phyloP scores from a whole-genome alignment of 2,329 filamentous ascomycete species.

The Colletotrichum cordylinicola region DNA sequence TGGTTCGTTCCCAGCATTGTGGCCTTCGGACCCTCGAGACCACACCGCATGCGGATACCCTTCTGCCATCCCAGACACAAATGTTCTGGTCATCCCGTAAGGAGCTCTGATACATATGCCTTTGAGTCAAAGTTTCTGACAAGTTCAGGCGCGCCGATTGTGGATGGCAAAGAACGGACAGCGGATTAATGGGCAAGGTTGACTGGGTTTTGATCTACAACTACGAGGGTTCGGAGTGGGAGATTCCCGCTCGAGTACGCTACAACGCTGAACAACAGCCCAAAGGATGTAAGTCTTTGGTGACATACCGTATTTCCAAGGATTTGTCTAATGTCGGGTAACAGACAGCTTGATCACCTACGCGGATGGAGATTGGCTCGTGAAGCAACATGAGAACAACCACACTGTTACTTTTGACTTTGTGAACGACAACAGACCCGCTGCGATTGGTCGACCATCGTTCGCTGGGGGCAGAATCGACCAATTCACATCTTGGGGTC shows the following conservation, averaged over 20 bases:
- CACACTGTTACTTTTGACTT: background rate
- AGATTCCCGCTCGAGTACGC: background rate
- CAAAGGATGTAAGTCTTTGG: background rate
- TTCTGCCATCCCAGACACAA: background rate
- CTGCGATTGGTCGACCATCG: background rate
- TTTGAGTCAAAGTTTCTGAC: background rate
- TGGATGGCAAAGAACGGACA: slow-evolving; percentile 9
- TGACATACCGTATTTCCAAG: background rate
- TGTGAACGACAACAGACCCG: background rate
- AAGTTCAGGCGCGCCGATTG: background rate
- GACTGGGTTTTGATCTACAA: slow-evolving; percentile 8
- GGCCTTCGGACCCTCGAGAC: background rate
- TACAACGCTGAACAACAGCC: background rate
- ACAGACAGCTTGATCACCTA: background rate
- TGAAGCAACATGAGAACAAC: background rate
- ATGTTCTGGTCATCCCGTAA: background rate
- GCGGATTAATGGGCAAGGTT: background rate
- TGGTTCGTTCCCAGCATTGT: background rate
- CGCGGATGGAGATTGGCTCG: slow-evolving; percentile 1
- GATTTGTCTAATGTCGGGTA: background rate
- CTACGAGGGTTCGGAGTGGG: background rate
- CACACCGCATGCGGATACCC: background rate
- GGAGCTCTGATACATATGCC: background rate
- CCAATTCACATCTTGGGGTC: slow-evolving; percentile 63
- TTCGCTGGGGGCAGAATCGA: slow-evolving; percentile 31